Conservation (phyloP, 164 flowering plant species). For the Vitis rupestris region DNA sequence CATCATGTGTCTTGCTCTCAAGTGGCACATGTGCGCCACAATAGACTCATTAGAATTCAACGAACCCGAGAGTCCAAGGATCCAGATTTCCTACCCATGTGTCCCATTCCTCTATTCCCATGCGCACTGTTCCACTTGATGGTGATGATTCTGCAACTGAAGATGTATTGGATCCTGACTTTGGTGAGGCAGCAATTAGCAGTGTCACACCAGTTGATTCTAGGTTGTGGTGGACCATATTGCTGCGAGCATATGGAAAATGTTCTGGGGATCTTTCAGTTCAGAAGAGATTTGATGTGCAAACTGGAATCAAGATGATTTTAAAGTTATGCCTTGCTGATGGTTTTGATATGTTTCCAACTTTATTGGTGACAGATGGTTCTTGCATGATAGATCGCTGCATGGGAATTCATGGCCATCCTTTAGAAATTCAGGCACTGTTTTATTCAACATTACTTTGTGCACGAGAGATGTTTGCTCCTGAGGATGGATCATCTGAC, state of each 20-base stretch:
- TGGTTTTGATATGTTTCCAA: constrained; percentile 92
- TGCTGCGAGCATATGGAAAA: constrained; percentile 83
- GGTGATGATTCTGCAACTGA: constrained; percentile 73
- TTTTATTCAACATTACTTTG: constrained; percentile 83
- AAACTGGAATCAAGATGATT: constrained; percentile 85
- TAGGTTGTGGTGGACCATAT: constrained; percentile 86
- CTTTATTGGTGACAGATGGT: constrained; percentile 79
- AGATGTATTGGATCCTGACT: constrained; percentile 80
- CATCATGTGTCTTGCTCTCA: too few relatives aligned
- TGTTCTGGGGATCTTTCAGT: constrained; percentile 70
- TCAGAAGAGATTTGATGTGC: constrained; percentile 79
- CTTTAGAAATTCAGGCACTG: constrained; percentile 87
- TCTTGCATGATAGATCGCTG: constrained; percentile 92
- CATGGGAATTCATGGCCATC: constrained; percentile 91
- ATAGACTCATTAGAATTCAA: too few relatives aligned
- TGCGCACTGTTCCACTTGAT: constrained; percentile 76
- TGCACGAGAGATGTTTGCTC: constrained; percentile 88
- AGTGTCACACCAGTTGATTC: constrained; percentile 93
- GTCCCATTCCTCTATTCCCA: too few relatives aligned
- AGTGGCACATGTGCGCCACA: too few relatives aligned
- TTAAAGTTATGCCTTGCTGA: constrained; percentile 78
- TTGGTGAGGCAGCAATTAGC: constrained; percentile 90
- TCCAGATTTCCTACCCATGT: too few relatives aligned
- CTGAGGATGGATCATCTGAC: constrained; percentile 79
- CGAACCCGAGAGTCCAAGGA: too few relatives aligned